Base-by-base conservation (phyloP, 164 flowering plant genomes). In the Aristolochia fimbriata region DNA sequence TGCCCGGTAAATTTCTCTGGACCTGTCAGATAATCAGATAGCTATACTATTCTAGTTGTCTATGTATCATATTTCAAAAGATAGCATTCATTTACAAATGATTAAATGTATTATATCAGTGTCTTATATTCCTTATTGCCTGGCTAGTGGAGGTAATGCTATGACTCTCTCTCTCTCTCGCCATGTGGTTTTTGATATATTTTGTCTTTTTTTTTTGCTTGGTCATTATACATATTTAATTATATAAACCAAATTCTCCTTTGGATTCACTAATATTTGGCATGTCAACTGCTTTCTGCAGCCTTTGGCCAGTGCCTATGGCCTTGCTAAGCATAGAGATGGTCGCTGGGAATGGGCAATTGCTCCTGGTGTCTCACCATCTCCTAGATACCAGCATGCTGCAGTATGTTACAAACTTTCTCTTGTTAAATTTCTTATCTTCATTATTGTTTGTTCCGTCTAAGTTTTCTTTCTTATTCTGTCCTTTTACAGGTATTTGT, bases 301-400 rank as follows among this genome's bases (percentile, higher is more conserved):
- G 99, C 99, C 99, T 27, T 63, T 91, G 58, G 84, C 97, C 37
- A 91, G 95, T 80, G 99, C 99, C 59, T 94, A 91, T 81, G 99
- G 99, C 55, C 95, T 94, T 67, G 99, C 99, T 43, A 94, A 91
- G 71, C 99, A 91, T 66, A 80, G 99, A 72, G 99, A 94, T 77
- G 99, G 99, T 65, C 92, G 97, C 17, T 94, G 99, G 99, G 99
- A 91, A 77, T 94, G 99, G 99, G 99, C 99, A 57, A 91, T 94
- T 71, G 99, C 99, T 66, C 99, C 99, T 66, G 99, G 99, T 64
- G 96, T 94, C 51, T 91, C 99, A 41, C 99, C 99, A 54, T 94
- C 99, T 68, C 78, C 96, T n/a, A 88, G 99, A 87, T 94, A 94
- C 81, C 99, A 91, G 66, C 97, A 94, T 80, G 99, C 99, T 59